These are phyloP conservation scores for Verbena officinalis DNA, from an alignment of 257 asterid genomes.

Conservation along the genomic window DNA sequence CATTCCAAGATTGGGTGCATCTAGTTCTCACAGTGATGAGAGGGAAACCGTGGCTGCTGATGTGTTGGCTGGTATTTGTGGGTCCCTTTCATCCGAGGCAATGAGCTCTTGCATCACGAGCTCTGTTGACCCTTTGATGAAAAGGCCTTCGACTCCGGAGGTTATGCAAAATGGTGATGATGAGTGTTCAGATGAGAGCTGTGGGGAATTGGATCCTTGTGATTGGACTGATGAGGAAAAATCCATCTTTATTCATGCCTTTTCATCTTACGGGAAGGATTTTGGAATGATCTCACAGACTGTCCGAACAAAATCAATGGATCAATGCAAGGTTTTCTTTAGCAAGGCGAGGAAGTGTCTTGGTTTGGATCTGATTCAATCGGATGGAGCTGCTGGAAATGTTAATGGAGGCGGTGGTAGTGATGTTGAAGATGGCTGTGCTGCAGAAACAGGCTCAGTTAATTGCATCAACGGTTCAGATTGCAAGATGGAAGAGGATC, in stretches of 20 bases:
- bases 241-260: constrained; percentile 49
- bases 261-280: constrained; percentile 57
- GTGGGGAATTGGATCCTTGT: constrained; percentile 53
- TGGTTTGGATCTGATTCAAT: constrained; percentile 42
- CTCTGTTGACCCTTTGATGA: constrained; percentile 58
- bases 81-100: constrained; percentile 75
- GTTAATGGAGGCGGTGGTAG: constrained; percentile 50
- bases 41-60: constrained; percentile 69
- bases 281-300: constrained; percentile 50
- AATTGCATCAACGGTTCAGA: constrained; percentile 40
- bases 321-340: constrained; percentile 69
- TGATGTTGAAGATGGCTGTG: constrained; percentile 53
- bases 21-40: constrained; percentile 28
- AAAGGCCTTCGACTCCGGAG: constrained; percentile 48
- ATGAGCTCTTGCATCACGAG: constrained; percentile 66
- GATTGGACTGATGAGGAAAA: constrained; percentile 77
- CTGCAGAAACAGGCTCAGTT: constrained; percentile 38
- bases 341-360: constrained; percentile 67
- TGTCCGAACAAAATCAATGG: constrained; percentile 50
- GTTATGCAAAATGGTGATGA: constrained; percentile 53
- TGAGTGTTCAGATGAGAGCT: constrained; percentile 70
- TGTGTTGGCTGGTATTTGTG: constrained; percentile 74
- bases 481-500: constrained; percentile 34
- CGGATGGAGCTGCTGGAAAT: constrained; percentile 37
- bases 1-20: constrained; percentile 37